Conservation (phyloP, 805 yeast genomes). For the Candida ascalaphidarum region DNA sequence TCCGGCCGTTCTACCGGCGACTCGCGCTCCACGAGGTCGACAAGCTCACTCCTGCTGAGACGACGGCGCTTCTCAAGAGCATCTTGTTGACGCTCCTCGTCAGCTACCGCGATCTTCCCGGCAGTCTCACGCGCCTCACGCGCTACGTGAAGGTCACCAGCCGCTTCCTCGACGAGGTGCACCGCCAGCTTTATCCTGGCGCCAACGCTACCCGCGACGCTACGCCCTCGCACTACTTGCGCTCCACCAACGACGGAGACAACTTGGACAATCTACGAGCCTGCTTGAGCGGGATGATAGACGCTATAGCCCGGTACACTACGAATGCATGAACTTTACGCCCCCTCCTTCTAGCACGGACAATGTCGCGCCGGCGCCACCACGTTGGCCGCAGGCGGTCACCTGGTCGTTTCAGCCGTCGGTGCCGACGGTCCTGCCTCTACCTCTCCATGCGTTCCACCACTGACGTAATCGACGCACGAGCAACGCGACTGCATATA, state of each 20-base stretch:
- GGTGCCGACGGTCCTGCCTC: too few species aligned
- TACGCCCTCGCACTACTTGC: constrained; percentile 21
- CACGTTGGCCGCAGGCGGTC: too few species aligned
- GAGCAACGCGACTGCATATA: too few species aligned
- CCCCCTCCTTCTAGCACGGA: too few species aligned
- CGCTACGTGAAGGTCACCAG: constrained; percentile 14
- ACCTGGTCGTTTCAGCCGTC: too few species aligned
- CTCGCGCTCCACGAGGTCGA: constrained; percentile 23
- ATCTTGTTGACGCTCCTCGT: constrained; percentile 25
- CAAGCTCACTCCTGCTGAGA: constrained; percentile 14
- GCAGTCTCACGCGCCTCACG: constrained; percentile 16
- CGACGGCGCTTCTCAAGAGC: constrained; percentile 23
- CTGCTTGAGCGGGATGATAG: constrained; percentile 20
- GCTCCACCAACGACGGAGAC: constrained; percentile 6
- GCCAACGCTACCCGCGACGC: constrained; percentile 7
- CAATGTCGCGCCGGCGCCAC: too few species aligned
- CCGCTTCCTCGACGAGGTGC: constrained; percentile 24
- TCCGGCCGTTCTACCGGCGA: constrained; percentile 15
- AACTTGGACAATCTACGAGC: constrained; percentile 9
- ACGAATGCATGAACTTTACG: too few species aligned
- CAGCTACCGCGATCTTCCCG: constrained; percentile 21
- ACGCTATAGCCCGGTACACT: too few species aligned
- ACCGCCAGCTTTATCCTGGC: constrained; percentile 14
- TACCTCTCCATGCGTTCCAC: too few species aligned
- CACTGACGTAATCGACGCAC: too few species aligned